Evolutionary conservation across 2,329 filamentous ascomycete genomes (phyloP), one percentile per base, ranked within the genome.

Genomic region (Bimuria novae-zelandiae): DNA sequence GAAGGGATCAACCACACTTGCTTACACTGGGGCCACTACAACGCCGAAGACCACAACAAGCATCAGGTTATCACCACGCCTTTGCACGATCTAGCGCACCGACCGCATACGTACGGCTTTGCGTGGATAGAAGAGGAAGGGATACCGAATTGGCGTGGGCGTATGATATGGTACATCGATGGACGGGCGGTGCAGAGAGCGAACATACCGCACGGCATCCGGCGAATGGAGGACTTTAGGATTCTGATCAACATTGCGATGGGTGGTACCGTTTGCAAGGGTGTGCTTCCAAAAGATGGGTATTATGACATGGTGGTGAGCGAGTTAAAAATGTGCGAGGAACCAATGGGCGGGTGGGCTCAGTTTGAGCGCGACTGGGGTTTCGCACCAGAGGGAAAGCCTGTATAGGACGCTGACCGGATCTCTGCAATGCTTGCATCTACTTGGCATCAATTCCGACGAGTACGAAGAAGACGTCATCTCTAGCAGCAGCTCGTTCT

Each of bases 181-280:
- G 81, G 81, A 0, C 67, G 72, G 29, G 75, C 81, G 0, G 80
- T 85, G 1, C 85, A 86, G 83, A 84, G 80, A 69, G 82, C 76
- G 0, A 61, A 67, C 2, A 80, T 84, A 21, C 83, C 83, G 0
- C 59, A 64, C 1, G 82, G 82, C 0, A 84, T 80, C 2, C 72
- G 83, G 11, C 75, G 79, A 5, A 76, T 86, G 69, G 77, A 80
- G 50, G 83, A 85, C 22, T 85, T 79, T 70, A 78, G 77, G 16
- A 71, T 86, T 7, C 68, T 85, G 54, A 76, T 86, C 16, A 86
- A 86, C 52, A 76, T 86, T n/a, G 83, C 83, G 1, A 84, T 86
- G 80, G 83, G 83, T 0, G 83, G 83, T 0, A 84, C 82, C 53
- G 83, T 85, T 4, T 84, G 82, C 57, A 69, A 76, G 14, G 82